Evolutionary conservation across 371 early-diverging fungal genomes (phyloP).

Genomic region (Apophysomyces variabilis): DNA sequence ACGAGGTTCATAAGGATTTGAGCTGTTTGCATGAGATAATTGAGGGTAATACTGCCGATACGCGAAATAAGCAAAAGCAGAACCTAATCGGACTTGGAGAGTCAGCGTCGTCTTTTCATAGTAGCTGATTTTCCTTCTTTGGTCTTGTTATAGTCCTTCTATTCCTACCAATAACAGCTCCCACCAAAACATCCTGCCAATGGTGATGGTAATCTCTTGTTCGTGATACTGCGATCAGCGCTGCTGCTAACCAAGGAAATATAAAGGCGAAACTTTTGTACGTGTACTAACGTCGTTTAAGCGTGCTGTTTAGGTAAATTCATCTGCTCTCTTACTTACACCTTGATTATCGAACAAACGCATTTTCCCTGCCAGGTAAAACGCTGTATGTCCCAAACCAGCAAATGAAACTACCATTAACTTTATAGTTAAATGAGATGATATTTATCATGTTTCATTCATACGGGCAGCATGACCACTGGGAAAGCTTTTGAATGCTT

Average conservation of each 20-base stretch:
- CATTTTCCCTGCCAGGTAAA: slow-evolving; percentile 77
- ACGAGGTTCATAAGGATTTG: background rate
- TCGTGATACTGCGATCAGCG: slow-evolving; percentile 73
- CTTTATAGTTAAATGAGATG: background rate
- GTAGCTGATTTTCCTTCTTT: background rate
- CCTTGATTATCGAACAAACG: slow-evolving; percentile 71
- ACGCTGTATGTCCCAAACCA: slow-evolving; percentile 70
- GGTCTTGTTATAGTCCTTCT: background rate
- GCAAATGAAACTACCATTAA: slow-evolving; percentile 66
- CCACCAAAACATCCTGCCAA: slow-evolving; percentile 81
- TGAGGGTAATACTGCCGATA: slow-evolving; percentile 28
- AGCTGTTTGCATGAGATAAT: slow-evolving; percentile 13
- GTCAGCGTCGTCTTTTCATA: background rate
- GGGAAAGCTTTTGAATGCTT: slow-evolving; percentile 92
- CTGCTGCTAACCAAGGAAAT: slow-evolving; percentile 68
- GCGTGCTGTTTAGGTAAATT: background rate
- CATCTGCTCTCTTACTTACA: slow-evolving; percentile 20
- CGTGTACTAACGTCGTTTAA: slow-evolving; percentile 42
- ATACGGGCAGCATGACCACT: slow-evolving; percentile 90
- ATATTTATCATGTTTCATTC: background rate
- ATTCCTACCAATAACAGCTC: slow-evolving; percentile 51
- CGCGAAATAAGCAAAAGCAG: slow-evolving; percentile 21
- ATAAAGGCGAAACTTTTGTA: slow-evolving; percentile 69
- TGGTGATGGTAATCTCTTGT: slow-evolving; percentile 83
- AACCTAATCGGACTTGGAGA: background rate